These are phyloP conservation scores for Teratosphaeria zuluensis DNA, from an alignment of 2,329 filamentous ascomycete genomes.

Conservation along the genomic window DNA sequence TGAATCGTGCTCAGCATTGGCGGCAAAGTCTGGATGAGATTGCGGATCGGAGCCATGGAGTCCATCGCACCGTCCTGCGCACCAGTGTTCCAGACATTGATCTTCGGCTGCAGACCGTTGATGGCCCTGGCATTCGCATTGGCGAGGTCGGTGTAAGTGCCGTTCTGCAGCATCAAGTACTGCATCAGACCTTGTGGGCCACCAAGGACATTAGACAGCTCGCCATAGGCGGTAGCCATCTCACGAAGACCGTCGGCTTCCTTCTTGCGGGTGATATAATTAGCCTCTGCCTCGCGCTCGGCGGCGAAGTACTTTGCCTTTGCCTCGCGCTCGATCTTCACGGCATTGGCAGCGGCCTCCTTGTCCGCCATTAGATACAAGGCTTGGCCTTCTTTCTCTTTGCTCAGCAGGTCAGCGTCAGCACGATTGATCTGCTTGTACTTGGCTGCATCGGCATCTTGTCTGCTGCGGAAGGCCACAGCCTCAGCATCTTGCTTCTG, in stretches of 20 bases:
- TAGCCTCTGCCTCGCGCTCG: conserved; percentile 50
- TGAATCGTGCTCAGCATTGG: conserved; percentile 78
- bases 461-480: conserved; percentile 30
- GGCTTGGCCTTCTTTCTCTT: conserved; percentile 25
- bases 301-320: conserved; percentile 31
- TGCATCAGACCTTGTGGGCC: conserved; percentile 70
- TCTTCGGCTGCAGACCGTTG: conserved; percentile 73
- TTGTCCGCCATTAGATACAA: conserved; percentile 32
- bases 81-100: conserved; percentile 82
- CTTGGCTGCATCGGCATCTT: conserved; percentile 32
- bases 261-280: conserved; percentile 52
- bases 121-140: conserved; percentile 69
- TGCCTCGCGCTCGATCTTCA: conserved; percentile 34
- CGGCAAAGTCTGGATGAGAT: conserved; percentile 75
- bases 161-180: conserved; percentile 80
- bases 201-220: conserved; percentile 62
- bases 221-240: conserved; percentile 71
- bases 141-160: conserved; percentile 67
- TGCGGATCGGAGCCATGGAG: conserved; percentile 33
- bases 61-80: conserved; percentile 44
- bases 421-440: conserved; percentile 22
- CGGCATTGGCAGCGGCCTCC: conserved; percentile 50
- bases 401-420: conserved; percentile 14
- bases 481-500: conserved; percentile 52
- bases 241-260: conserved; percentile 68